phyloP scores from a whole-genome alignment of 2,329 filamentous ascomycete genomes.

The Whalleya microplaca region DNA sequence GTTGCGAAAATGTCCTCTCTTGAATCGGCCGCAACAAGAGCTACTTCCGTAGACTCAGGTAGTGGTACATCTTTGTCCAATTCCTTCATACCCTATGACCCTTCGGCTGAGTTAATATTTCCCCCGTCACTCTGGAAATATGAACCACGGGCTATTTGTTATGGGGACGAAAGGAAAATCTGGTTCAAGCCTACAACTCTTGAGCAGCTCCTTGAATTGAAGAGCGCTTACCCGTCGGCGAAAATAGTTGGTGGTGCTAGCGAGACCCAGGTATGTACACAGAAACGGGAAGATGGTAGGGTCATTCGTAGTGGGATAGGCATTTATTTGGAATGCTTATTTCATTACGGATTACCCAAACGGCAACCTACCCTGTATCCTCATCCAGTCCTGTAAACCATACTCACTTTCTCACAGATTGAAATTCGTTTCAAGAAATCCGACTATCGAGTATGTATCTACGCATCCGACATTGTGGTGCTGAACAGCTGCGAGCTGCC shows the following conservation, averaged over 20 bases:
- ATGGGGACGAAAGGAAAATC: slow-evolving; percentile 88
- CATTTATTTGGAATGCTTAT: not conserved
- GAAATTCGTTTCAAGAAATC: slow-evolving; percentile 96
- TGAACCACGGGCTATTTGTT: slow-evolving; percentile 75
- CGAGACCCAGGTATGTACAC: slow-evolving; percentile 50
- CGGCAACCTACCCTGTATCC: not conserved
- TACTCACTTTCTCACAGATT: slow-evolving; percentile 69
- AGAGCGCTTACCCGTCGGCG: slow-evolving; percentile 76
- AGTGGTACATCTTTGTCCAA: slow-evolving; percentile 66
- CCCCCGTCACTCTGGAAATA: slow-evolving; percentile 81
- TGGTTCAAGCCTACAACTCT: slow-evolving; percentile 89
- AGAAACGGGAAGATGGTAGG: not conserved
- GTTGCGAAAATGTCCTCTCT: slow-evolving; percentile 57
- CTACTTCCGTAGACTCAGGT: slow-evolving; percentile 47
- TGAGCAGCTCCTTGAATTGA: slow-evolving; percentile 86
- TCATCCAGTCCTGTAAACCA: not conserved
- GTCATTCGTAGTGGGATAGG: not conserved
- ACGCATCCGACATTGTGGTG: slow-evolving; percentile 87
- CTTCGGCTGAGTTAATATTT: slow-evolving; percentile 91
- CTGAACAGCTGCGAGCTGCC: slow-evolving; percentile 76
- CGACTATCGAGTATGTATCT: slow-evolving; percentile 84
- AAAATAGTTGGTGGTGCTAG: slow-evolving; percentile 94
- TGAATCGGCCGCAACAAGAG: slow-evolving; percentile 69
- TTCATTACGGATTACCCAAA: not conserved
- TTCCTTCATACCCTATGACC: slow-evolving; percentile 82